Conservation (phyloP, 257 asterid genomes). For the Solanum paucissectum region DNA sequence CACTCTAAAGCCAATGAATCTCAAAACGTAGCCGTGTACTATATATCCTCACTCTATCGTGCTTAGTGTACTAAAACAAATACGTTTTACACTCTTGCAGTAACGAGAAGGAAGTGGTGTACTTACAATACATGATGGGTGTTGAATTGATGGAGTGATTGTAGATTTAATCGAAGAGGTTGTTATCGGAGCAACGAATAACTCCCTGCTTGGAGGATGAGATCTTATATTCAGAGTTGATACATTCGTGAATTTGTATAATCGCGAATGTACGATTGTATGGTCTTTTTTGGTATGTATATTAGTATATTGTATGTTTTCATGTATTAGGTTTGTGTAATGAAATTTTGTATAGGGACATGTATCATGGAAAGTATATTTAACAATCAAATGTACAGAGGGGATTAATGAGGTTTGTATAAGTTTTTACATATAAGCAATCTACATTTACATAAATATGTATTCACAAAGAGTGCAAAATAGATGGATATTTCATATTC, state of each 20-base stretch:
- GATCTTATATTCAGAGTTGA: neutral
- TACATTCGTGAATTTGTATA: neutral
- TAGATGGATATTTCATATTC: too few relatives aligned
- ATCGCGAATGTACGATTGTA: neutral
- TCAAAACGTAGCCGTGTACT: too few relatives aligned
- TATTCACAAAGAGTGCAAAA: too few relatives aligned
- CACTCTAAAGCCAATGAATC: too few relatives aligned
- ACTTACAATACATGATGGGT: constrained; percentile 15
- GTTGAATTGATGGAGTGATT: constrained; percentile 24
- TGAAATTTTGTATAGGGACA: neutral
- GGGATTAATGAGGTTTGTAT: neutral
- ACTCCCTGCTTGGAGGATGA: constrained; percentile 6
- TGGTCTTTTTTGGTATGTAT: neutral
- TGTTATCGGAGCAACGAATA: neutral
- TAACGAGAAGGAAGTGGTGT: constrained; percentile 14
- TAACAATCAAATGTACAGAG: neutral
- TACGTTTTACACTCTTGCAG: neutral
- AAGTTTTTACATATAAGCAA: neutral
- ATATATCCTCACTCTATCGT: too few relatives aligned
- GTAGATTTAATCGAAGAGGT: constrained; percentile 9
- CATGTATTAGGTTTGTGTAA: neutral
- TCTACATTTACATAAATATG: neutral
- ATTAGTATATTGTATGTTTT: neutral
- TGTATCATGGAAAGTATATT: neutral
- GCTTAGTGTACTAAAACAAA: neutral